Conservation (phyloP, 352 stramenopile species). For the Phytophthora foliorum region DNA sequence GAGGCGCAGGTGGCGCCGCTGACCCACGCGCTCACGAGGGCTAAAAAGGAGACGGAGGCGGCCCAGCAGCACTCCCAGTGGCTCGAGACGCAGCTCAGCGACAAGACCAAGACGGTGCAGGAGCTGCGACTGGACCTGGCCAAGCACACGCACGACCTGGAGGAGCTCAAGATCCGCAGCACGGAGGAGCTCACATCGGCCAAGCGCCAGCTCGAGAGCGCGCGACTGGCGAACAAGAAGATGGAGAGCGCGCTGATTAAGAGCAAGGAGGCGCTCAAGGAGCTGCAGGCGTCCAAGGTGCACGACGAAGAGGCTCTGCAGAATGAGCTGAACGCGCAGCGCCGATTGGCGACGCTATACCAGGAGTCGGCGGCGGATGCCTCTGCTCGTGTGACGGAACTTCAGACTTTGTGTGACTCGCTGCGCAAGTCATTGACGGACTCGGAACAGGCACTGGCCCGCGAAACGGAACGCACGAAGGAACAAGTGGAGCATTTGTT, state of each 20-base stretch:
- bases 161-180: slow-evolving; percentile 63
- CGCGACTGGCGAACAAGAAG: slow-evolving; percentile 70
- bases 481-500: slow-evolving; percentile 82
- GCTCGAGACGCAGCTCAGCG: slow-evolving; percentile 68
- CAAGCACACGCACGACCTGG: slow-evolving; percentile 62
- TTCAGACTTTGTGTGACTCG: slow-evolving; percentile 66
- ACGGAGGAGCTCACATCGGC: slow-evolving; percentile 59
- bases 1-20: slow-evolving; percentile 72
- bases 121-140: slow-evolving; percentile 65
- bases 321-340: slow-evolving; percentile 75
- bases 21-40: slow-evolving; percentile 50
- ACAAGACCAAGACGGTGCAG: slow-evolving; percentile 75
- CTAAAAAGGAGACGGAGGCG: slow-evolving; percentile 64
- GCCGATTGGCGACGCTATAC: slow-evolving; percentile 77
- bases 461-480: slow-evolving; percentile 76
- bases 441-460: slow-evolving; percentile 65
- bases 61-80: slow-evolving; percentile 72
- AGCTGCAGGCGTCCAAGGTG: slow-evolving; percentile 66
- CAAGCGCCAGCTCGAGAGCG: slow-evolving; percentile 68
- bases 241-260: slow-evolving; percentile 70
- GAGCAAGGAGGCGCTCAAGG: slow-evolving; percentile 76
- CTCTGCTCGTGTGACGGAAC: slow-evolving; percentile 57
- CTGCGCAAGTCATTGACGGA: slow-evolving; percentile 67
- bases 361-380: slow-evolving; percentile 72
- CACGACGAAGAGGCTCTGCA: slow-evolving; percentile 73